Evolutionary conservation across 208 protist genomes (phyloP), one percentile per base, ranked within the genome.

Genomic region (Acanthamoeba triangularis): DNA sequence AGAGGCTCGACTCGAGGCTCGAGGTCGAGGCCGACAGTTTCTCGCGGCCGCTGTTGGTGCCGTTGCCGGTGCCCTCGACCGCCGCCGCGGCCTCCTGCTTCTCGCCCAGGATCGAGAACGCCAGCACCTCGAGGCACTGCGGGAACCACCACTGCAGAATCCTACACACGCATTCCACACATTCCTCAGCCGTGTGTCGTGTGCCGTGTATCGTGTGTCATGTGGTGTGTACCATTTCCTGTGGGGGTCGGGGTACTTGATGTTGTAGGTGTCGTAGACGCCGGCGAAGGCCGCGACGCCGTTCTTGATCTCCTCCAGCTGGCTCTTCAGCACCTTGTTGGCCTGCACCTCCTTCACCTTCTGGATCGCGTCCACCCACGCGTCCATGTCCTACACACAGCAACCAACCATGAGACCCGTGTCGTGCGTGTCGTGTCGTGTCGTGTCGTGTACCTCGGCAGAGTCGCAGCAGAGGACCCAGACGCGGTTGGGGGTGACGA

Each of bases 91-190:
- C 84, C 84, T 91, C 84, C 33, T 91, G 47, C 59, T 92, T 92
- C 33, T 67, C 63, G 20, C 59, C 63, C 35, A 92, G 59, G 30
- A 92, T 67, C 28, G 37, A 74, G 85, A 76, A 74, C n/a, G 59
- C 54, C 85, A 92, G 44, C 41, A 92, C 85, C 35, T 92, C 85
- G 23, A 92, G 63, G 44, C 85, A 92, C 23, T 92, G 85, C 16
- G 59, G 85, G 41, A 92, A 92, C 85, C 85, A 87, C 78, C 78
- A 87, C 78, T 87, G 78, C 47, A 87, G 28, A 37, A 87, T 87
- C 78, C 78, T 87, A 23, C 49, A 23, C 28, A 18, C 14, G 37
- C 23, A 28, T 28, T 14, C 41, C 47, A 76, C 8, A 37, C 67
- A 76, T 76, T 7, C 33, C 35, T 54, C 49, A 54, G 7, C 49